These are phyloP conservation scores for Discostella stelligera DNA, from an alignment of 352 stramenopile species.

Conservation along the genomic window DNA sequence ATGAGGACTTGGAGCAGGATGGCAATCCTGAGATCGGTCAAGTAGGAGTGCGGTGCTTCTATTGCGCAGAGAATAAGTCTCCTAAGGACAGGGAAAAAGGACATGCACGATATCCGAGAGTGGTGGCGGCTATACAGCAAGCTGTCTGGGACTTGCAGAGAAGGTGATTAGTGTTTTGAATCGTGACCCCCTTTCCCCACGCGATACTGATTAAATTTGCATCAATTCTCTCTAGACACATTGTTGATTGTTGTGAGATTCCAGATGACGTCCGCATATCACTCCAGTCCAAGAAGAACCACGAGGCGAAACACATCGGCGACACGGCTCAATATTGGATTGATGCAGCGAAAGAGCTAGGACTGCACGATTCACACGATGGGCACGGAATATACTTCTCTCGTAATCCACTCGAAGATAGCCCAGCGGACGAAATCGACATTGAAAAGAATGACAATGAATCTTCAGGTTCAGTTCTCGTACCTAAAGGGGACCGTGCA, in stretches of 20 bases:
- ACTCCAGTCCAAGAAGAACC: conserved; percentile 62
- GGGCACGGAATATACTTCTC: conserved; percentile 64
- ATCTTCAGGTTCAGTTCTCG: conserved; percentile 39
- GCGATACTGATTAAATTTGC: conserved; percentile 2
- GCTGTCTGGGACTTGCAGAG: conserved; percentile 73
- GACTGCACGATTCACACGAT: conserved; percentile 49
- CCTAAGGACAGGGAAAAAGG: conserved; percentile 39
- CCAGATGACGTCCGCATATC: conserved; percentile 59
- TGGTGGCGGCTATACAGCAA: conserved; percentile 53
- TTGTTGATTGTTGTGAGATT: conserved; percentile 64
- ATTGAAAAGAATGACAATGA: conserved; percentile 44
- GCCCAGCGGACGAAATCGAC: conserved; percentile 69
- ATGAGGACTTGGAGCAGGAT: conserved; percentile 45
- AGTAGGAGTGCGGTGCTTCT: conserved; percentile 72
- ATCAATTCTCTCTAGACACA: conserved; percentile 46
- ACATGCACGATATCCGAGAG: conserved; percentile 64
- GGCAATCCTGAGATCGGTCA: conserved; percentile 51
- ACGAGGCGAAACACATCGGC: conserved; percentile 57
- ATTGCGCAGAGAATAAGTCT: conserved; percentile 59
- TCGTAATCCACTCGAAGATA: conserved; percentile 64
- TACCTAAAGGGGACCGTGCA: conserved; percentile 49
- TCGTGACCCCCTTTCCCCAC: not conserved
- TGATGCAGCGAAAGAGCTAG: conserved; percentile 73
- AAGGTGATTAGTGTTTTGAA: conserved; percentile 22
- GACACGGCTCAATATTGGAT: conserved; percentile 77